Evolutionary conservation across 768 basidiomycete species (phyloP).

Genomic region (Pisolithus tinctorius): DNA sequence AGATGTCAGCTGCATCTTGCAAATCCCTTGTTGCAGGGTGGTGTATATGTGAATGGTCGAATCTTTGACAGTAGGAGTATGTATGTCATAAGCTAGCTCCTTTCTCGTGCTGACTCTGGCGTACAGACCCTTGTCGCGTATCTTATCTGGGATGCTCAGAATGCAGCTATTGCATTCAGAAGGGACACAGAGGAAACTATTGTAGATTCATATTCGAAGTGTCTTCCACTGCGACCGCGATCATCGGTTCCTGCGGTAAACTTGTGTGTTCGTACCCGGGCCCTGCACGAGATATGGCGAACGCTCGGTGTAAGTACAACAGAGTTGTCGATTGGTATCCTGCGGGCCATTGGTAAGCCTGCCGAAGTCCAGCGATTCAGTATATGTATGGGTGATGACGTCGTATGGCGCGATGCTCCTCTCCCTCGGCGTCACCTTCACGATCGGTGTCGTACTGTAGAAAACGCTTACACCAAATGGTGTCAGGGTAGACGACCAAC

Average conservation of each 20-base stretch:
- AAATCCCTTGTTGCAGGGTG: constrained; percentile 34
- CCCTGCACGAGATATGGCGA: constrained; percentile 25
- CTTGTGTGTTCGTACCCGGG: constrained; percentile 40
- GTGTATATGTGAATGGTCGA: constrained; percentile 39
- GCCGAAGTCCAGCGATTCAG: constrained; percentile 16
- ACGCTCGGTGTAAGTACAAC: constrained; percentile 38
- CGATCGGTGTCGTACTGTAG: constrained; percentile 29
- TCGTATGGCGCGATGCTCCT: constrained; percentile 11
- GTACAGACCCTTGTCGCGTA: constrained; percentile 31
- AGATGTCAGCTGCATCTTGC: constrained; percentile 23
- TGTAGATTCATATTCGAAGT: constrained; percentile 40
- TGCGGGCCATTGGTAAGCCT: constrained; percentile 27
- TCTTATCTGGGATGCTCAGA: constrained; percentile 35
- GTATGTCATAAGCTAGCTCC: neutral
- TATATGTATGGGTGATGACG: constrained; percentile 29
- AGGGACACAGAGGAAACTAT: constrained; percentile 16
- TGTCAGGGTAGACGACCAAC: constrained; percentile 29
- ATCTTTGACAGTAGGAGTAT: constrained; percentile 17
- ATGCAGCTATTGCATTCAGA: constrained; percentile 38
- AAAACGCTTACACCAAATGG: constrained; percentile 17
- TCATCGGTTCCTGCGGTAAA: constrained; percentile 35
- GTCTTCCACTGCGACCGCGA: constrained; percentile 25
- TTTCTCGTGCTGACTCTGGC: neutral
- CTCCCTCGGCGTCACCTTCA: constrained; percentile 32
- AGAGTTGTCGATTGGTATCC: constrained; percentile 39